phyloP scores from a whole-genome alignment of 164 flowering plant species.

The Magnolia sinica region DNA sequence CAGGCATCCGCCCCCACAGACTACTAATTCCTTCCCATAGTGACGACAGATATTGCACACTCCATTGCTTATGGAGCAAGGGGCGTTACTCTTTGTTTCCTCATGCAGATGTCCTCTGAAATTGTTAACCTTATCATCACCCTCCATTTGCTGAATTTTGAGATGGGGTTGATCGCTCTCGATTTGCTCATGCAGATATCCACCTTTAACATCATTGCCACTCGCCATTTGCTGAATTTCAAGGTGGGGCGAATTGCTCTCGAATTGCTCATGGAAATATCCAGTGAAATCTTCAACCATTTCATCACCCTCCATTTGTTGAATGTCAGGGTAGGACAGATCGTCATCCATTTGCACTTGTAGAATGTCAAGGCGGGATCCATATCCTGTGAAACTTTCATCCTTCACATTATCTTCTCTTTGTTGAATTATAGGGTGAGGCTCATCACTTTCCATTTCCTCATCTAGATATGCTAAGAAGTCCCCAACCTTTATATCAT shows the following conservation, averaged over 20 bases:
- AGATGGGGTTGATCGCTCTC: background rate
- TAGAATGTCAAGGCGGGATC: too few relatives aligned
- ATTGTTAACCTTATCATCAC: too few relatives aligned
- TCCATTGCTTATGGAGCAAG: background rate
- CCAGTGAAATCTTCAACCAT: background rate
- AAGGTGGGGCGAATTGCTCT: background rate
- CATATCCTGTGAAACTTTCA: background rate
- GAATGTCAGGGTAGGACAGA: slow-evolving; percentile 32
- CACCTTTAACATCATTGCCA: background rate
- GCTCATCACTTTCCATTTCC: slow-evolving; percentile 56
- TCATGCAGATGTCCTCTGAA: background rate
- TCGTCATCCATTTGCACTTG: slow-evolving; percentile 38
- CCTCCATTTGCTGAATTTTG: background rate
- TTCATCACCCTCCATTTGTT: background rate
- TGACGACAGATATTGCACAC: slow-evolving; percentile 16
- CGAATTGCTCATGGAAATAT: too few relatives aligned
- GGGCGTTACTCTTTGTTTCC: background rate
- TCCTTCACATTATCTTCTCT: slow-evolving; percentile 1
- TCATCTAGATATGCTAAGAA: background rate
- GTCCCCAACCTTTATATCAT: slow-evolving; percentile 10
- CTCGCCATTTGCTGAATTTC: background rate
- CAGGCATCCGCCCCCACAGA: slow-evolving; percentile 77
- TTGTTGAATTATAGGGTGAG: background rate
- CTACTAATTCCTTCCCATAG: slow-evolving; percentile 63
- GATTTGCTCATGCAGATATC: too few relatives aligned